phyloP scores from a whole-genome alignment of 2,329 filamentous ascomycete species.

The Penicillium sp. region DNA sequence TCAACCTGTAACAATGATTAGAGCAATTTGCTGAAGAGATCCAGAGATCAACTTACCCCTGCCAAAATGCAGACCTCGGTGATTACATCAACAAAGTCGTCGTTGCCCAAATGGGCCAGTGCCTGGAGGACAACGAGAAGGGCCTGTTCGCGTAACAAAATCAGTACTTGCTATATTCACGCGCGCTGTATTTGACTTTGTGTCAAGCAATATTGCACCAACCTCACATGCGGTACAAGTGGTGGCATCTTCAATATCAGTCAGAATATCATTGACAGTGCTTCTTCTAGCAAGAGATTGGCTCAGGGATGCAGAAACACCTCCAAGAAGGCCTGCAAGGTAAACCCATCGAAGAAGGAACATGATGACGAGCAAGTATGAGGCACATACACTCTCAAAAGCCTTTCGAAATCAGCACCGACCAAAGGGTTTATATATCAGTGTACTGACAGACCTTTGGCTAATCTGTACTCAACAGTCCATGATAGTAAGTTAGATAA shows the following conservation, averaged over 20 bases:
- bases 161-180: not conserved
- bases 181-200: not conserved
- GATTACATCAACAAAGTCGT: slow-evolving; percentile 46
- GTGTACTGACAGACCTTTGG: not conserved
- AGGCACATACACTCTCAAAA: not conserved
- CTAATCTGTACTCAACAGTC: not conserved
- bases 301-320: slow-evolving; percentile 8
- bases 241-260: slow-evolving; percentile 34
- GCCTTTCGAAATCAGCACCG: not conserved
- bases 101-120: slow-evolving; percentile 49
- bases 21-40: not conserved
- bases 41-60: slow-evolving; percentile 32
- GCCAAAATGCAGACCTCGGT: slow-evolving; percentile 42
- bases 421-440: not conserved
- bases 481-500: not conserved
- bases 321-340: slow-evolving; percentile 14
- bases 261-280: slow-evolving; percentile 29
- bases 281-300: slow-evolving; percentile 16
- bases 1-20: slow-evolving; percentile 41
- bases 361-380: slow-evolving; percentile 7
- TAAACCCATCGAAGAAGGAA: slow-evolving; percentile 8
- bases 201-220: not conserved
- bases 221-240: slow-evolving; percentile 38
- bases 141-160: slow-evolving; percentile 22
- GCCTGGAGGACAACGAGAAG: slow-evolving; percentile 49